Conservation (phyloP, 2,329 filamentous ascomycete genomes). For the Erysiphe pulchra region DNA sequence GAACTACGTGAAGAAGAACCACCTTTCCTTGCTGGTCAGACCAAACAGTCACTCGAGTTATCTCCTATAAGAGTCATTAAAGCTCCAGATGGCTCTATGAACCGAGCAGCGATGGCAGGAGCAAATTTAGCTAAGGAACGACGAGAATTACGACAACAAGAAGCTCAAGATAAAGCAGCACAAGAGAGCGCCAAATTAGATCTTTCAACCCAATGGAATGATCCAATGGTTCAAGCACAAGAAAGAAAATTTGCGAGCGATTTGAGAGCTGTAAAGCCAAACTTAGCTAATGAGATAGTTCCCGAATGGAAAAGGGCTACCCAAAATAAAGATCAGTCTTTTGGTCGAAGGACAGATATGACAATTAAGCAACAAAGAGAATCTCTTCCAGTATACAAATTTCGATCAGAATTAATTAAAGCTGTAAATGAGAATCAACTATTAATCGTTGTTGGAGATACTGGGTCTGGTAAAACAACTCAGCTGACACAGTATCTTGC, state of each 20-base stretch:
- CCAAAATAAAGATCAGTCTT: slow-evolving; percentile 50
- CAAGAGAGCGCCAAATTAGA: slow-evolving; percentile 57
- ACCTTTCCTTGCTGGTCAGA: slow-evolving; percentile 85
- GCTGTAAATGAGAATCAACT: slow-evolving; percentile 75
- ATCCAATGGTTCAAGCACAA: slow-evolving; percentile 76
- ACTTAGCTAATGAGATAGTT: slow-evolving; percentile 36
- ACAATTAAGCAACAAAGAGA: slow-evolving; percentile 91
- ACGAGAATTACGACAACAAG: slow-evolving; percentile 67
- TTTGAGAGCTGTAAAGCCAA: slow-evolving; percentile 38
- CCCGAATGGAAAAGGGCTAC: slow-evolving; percentile 86
- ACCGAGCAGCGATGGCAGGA: slow-evolving; percentile 84
- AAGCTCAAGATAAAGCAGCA: slow-evolving; percentile 52
- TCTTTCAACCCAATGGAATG: slow-evolving; percentile 77
- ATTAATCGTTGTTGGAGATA: slow-evolving; percentile 89
- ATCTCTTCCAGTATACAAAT: slow-evolving; percentile 66
- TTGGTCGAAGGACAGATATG: slow-evolving; percentile 70
- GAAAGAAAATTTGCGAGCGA: slow-evolving; percentile 77
- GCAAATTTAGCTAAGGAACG: slow-evolving; percentile 73
- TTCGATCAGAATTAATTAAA: slow-evolving; percentile 66
- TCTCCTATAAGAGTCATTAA: slow-evolving; percentile 94
- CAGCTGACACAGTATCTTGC: slow-evolving; percentile 89
- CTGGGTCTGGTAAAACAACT: slow-evolving; percentile 90
- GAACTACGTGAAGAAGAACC: slow-evolving; percentile 92
- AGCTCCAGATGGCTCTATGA: slow-evolving; percentile 92
- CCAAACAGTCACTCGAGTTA: slow-evolving; percentile 81